A percentile compares a stretch with the other conserved stretches of the same genome.
Conservation (phyloP, 352 stramenopile genomes). For the Plasmopara muralis region DNA sequence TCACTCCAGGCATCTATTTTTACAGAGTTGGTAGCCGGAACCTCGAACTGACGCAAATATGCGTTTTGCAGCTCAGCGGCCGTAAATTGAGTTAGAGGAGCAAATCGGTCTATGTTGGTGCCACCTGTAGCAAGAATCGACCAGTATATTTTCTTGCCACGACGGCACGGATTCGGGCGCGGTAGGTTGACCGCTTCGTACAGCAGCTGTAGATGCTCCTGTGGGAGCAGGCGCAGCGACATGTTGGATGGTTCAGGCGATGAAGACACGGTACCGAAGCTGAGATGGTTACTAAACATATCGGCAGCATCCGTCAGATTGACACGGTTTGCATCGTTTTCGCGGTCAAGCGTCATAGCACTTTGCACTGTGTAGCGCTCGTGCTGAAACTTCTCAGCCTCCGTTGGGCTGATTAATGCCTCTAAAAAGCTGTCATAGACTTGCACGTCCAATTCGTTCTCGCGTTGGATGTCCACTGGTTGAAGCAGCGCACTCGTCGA, state of each 20-base stretch:
- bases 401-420: conserved; percentile 42
- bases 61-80: conserved; percentile 61
- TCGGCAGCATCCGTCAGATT: conserved; percentile 11
- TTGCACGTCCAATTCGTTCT: conserved; percentile 42
- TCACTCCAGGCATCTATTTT: conserved; percentile 65
- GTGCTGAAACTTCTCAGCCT: conserved; percentile 25
- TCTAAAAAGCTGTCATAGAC: conserved; percentile 54
- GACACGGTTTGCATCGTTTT: conserved; percentile 18
- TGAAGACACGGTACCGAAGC: conserved; percentile 15
- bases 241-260: conserved; percentile 22
- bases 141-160: conserved; percentile 73
- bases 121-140: conserved; percentile 57
- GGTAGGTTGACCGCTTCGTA: conserved; percentile 70
- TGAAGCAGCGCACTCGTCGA: conserved; percentile 41
- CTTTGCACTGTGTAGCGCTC: conserved; percentile 15
- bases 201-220: conserved; percentile 50
- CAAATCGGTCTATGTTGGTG: conserved; percentile 62
- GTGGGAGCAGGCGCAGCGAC: conserved; percentile 38
- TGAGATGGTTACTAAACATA: conserved; percentile 21
- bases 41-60: conserved; percentile 60
- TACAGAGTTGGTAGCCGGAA: conserved; percentile 32
- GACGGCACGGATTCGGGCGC: conserved; percentile 63
- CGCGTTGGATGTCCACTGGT: conserved; percentile 44
- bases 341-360: conserved; percentile 6
- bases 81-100: conserved; percentile 50